phyloP scores from a whole-genome alignment of 2,329 filamentous ascomycete species.

The Nakataea oryzae region DNA sequence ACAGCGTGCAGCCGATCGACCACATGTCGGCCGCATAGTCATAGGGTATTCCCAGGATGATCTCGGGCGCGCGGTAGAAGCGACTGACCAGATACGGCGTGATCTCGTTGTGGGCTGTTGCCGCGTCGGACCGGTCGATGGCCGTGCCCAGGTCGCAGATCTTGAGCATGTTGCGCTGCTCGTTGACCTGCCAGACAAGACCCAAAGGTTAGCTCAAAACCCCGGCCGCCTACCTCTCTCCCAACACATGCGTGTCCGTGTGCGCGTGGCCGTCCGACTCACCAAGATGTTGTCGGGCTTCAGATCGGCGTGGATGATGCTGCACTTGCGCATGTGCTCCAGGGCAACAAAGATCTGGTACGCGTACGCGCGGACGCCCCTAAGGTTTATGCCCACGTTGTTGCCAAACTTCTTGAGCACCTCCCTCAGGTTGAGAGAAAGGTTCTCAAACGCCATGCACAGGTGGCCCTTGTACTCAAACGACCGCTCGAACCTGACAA shows the following conservation, averaged over 20 bases:
- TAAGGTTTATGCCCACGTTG: conserved; percentile 83
- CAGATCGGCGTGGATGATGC: conserved; percentile 89
- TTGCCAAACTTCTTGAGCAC: conserved; percentile 93
- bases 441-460: conserved; percentile 93
- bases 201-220: not conserved
- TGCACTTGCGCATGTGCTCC: conserved; percentile 79
- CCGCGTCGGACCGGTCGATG: conserved; percentile 72
- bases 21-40: conserved; percentile 94
- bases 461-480: conserved; percentile 95
- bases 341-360: conserved; percentile 90
- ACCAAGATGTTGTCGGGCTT: conserved; percentile 97
- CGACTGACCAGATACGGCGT: conserved; percentile 93
- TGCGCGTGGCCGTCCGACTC: conserved; percentile 17
- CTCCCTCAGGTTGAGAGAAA: conserved; percentile 87
- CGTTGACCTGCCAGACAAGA: conserved; percentile 49
- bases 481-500: conserved; percentile 75
- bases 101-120: conserved; percentile 65
- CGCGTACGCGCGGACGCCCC: conserved; percentile 78
- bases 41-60: conserved; percentile 93
- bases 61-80: conserved; percentile 94
- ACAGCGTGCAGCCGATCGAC: conserved; percentile 95
- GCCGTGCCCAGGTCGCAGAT: conserved; percentile 97
- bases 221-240: not conserved
- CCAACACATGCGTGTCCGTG: not conserved
- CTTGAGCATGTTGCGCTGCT: conserved; percentile 75